These are phyloP conservation scores for Dothideomycetidae sp. DNA, from an alignment of 2,329 filamentous ascomycete genomes.

Conservation along the genomic window DNA sequence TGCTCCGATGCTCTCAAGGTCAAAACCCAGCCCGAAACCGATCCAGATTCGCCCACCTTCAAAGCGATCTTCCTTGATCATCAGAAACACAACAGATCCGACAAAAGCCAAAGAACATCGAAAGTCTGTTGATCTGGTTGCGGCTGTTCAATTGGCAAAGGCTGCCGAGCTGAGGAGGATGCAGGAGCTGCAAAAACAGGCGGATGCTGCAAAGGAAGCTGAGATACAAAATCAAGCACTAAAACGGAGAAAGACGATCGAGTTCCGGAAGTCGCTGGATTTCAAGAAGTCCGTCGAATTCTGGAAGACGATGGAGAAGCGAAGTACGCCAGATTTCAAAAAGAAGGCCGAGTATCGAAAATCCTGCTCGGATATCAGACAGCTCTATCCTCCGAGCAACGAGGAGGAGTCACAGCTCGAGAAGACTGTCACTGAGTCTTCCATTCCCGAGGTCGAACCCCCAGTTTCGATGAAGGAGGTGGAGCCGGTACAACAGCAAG, in stretches of 20 bases:
- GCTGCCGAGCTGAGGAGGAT: neutral
- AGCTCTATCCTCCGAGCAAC: neutral
- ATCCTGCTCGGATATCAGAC: constrained; percentile 7
- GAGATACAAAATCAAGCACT: neutral
- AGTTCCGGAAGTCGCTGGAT: constrained; percentile 2
- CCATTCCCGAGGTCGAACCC: neutral
- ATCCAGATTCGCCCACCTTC: neutral
- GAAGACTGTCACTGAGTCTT: neutral
- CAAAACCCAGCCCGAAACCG: neutral
- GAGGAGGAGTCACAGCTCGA: neutral
- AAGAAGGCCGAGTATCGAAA: constrained; percentile 4
- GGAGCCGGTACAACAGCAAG: neutral
- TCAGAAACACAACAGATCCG: neutral
- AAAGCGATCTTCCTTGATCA: neutral
- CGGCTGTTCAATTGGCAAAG: neutral
- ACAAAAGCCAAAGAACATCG: neutral
- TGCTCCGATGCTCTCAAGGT: neutral
- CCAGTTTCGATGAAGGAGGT: too few species aligned
- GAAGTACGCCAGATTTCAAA: neutral
- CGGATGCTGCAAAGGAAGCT: neutral
- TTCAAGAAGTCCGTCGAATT: constrained; percentile 7
- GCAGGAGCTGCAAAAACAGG: neutral
- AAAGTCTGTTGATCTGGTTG: neutral
- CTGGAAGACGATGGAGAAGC: constrained; percentile 4
- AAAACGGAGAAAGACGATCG: neutral